phyloP scores from a whole-genome alignment of 169 alveolate genomes.

The Plasmodium berghei region DNA sequence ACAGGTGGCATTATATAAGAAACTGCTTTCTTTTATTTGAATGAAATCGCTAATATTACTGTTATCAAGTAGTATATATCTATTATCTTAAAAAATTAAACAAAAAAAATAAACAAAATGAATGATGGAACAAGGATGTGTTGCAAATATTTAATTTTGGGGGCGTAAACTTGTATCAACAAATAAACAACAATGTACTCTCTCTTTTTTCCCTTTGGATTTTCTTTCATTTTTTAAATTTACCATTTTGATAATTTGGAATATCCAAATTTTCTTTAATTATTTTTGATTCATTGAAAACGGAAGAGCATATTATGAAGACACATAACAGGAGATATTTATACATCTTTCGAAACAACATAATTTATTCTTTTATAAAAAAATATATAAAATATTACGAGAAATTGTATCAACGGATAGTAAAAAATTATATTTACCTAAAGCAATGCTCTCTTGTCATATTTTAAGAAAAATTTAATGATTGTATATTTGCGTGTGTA shows the following conservation, averaged over 20 bases:
- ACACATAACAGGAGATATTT: not conserved
- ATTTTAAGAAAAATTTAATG: not conserved
- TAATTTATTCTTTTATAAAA: constrained; percentile 6
- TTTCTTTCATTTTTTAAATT: constrained; percentile 5
- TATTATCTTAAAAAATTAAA: constrained; percentile 11
- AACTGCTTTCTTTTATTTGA: constrained; percentile 26
- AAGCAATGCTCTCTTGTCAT: not conserved
- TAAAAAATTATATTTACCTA: not conserved
- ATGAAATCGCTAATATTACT: constrained; percentile 49
- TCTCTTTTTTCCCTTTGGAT: not conserved
- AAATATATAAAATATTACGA: not conserved
- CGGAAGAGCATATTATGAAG: constrained; percentile 13
- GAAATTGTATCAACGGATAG: not conserved
- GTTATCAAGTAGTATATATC: constrained; percentile 25
- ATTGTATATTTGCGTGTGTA: not conserved
- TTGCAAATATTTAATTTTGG: not conserved
- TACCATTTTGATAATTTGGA: constrained; percentile 30
- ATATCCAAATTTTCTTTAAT: constrained; percentile 43
- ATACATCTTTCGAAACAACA: constrained; percentile 33
- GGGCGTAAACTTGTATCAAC: not conserved
- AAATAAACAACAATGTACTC: not conserved
- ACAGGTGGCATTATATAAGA: constrained; percentile 34
- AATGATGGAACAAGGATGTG: not conserved
- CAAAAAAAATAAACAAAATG: constrained; percentile 16
- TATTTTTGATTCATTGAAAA: constrained; percentile 33